Evolutionary conservation across 257 asterid species (phyloP).

Genomic region (Rauvolfia tetraphylla): DNA sequence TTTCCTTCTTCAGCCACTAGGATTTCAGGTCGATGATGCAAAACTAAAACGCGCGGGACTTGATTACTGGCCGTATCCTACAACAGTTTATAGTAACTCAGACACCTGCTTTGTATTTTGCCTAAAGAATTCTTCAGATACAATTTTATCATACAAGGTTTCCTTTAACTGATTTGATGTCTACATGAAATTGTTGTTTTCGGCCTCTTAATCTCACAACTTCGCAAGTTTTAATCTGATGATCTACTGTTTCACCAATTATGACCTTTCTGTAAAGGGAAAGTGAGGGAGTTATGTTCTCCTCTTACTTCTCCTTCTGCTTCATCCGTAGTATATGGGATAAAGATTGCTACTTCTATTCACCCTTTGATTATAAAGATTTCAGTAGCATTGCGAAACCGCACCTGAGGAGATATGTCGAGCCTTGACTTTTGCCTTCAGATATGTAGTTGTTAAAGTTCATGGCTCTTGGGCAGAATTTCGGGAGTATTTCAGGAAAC

Average conservation of each 20-base stretch:
- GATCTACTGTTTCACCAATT: not conserved
- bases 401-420: constrained; percentile 3
- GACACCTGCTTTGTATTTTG: not conserved
- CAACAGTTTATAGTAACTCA: too few species aligned
- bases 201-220: not conserved
- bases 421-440: constrained; percentile 44
- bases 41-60: constrained; percentile 95
- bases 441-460: constrained; percentile 88
- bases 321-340: not conserved
- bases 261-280: not conserved
- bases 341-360: not conserved
- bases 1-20: constrained; percentile 66
- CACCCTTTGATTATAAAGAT: not conserved
- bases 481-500: constrained; percentile 67
- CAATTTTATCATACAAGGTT: not conserved
- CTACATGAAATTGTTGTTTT: not conserved
- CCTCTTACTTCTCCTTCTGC: not conserved
- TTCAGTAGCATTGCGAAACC: not conserved
- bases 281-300: not conserved
- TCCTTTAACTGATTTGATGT: not conserved
- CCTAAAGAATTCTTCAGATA: not conserved
- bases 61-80: constrained; percentile 99
- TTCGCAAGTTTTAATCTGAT: too few species aligned
- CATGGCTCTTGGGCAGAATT: constrained; percentile 88
- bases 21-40: constrained; percentile 79